These are phyloP conservation scores for Candida pseudoviswanathii DNA, from an alignment of 1,139 yeast species.

Conservation along the genomic window DNA sequence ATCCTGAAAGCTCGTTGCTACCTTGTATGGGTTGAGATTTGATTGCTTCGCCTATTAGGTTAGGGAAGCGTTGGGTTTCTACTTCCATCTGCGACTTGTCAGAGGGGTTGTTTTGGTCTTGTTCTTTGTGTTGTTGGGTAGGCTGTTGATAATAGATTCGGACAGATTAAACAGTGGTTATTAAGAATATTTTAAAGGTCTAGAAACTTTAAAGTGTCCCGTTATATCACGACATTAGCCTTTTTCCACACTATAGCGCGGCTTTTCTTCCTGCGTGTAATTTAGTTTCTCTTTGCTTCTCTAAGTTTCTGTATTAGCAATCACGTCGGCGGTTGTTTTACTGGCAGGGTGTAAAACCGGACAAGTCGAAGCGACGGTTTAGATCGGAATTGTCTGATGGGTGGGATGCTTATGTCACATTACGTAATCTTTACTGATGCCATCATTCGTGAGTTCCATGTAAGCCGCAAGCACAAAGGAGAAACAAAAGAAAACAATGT, in stretches of 20 bases:
- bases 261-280: neutral
- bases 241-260: too few species aligned
- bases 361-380: too few species aligned
- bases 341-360: neutral
- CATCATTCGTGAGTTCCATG: neutral
- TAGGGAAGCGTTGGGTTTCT: constrained; percentile 35
- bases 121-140: constrained; percentile 27
- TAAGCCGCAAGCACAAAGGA: constrained; percentile 1
- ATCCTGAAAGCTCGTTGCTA: constrained; percentile 18
- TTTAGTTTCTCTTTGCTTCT: neutral
- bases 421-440: constrained; percentile 4
- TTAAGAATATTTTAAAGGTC: constrained; percentile 47
- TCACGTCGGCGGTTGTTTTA: neutral
- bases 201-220: constrained; percentile 53
- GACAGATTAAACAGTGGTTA: constrained; percentile 52
- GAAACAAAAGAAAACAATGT: neutral
- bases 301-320: neutral
- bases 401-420: neutral
- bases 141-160: constrained; percentile 42
- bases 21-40: constrained; percentile 9
- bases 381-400: too few species aligned
- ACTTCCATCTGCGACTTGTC: constrained; percentile 17
- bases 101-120: constrained; percentile 15
- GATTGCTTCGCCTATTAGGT: constrained; percentile 50
- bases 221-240: constrained; percentile 53